phyloP scores from a whole-genome alignment of 2,329 filamentous ascomycete genomes.

The Coccinonectria pachysandricola region DNA sequence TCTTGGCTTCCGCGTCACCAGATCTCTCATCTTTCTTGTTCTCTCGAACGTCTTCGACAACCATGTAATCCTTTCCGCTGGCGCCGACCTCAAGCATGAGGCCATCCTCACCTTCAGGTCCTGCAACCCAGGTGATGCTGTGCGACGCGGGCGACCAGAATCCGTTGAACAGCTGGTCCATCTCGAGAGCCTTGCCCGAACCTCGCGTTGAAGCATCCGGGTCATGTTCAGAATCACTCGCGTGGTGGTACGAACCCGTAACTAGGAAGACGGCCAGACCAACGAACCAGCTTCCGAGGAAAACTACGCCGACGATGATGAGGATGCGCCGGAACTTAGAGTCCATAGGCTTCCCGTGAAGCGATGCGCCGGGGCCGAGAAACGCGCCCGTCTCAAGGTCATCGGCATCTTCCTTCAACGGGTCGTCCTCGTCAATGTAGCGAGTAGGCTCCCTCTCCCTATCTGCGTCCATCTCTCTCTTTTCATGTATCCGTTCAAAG shows the following conservation, averaged over 20 bases:
- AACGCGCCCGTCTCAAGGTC: slow-evolving; percentile 45
- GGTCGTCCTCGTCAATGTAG: slow-evolving; percentile 35
- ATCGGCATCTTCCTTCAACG: slow-evolving; percentile 22
- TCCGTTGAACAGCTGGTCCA: slow-evolving; percentile 59
- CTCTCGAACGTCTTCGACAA: slow-evolving; percentile 75
- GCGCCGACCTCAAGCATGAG: slow-evolving; percentile 65
- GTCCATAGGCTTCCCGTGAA: slow-evolving; percentile 49
- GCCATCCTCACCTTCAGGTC: slow-evolving; percentile 70
- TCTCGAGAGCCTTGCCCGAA: slow-evolving; percentile 60
- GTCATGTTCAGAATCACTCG: slow-evolving; percentile 54
- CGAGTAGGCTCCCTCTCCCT: slow-evolving; percentile 22
- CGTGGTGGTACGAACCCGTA: slow-evolving; percentile 54
- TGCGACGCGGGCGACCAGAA: slow-evolving; percentile 55
- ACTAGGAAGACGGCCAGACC: slow-evolving; percentile 58
- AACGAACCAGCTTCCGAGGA: slow-evolving; percentile 57
- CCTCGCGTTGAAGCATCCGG: slow-evolving; percentile 54
- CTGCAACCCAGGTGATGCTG: slow-evolving; percentile 66
- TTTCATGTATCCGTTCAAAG: slow-evolving; percentile 63
- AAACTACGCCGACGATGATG: slow-evolving; percentile 49
- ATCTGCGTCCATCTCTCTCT: slow-evolving; percentile 25
- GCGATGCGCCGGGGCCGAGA: slow-evolving; percentile 27
- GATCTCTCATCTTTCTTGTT: slow-evolving; percentile 24
- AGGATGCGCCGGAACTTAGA: slow-evolving; percentile 52
- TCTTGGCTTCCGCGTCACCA: slow-evolving; percentile 17
- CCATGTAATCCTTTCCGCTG: slow-evolving; percentile 59